phyloP scores from a whole-genome alignment of 768 basidiomycete species.

The Agrocybe praecox region DNA sequence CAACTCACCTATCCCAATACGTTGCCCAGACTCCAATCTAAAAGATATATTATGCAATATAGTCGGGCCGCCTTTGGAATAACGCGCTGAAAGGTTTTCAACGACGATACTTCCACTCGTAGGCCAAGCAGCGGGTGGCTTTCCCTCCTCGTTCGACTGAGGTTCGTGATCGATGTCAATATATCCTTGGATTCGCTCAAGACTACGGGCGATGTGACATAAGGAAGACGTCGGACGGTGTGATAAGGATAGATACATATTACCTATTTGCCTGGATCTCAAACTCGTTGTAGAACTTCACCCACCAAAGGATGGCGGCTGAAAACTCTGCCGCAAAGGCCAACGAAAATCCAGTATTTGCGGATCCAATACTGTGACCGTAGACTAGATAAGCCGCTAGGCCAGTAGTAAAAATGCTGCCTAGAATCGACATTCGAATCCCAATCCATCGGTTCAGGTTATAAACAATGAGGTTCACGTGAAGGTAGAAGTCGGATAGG shows the following conservation, averaged over 20 bases:
- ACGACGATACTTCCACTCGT: slow-evolving; percentile 55
- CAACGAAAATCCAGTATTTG: slow-evolving; percentile 56
- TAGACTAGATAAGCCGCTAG: slow-evolving; percentile 60
- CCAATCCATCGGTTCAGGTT: slow-evolving; percentile 52
- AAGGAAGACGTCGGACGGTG: too few relatives aligned
- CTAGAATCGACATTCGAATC: slow-evolving; percentile 61
- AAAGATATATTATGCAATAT: slow-evolving; percentile 60
- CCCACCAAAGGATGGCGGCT: slow-evolving; percentile 53
- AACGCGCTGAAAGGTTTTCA: slow-evolving; percentile 59
- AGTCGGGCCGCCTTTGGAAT: slow-evolving; percentile 51
- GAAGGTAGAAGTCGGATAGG: slow-evolving; percentile 56
- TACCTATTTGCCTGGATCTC: slow-evolving; percentile 50
- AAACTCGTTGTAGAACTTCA: slow-evolving; percentile 45
- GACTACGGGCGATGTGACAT: too few relatives aligned
- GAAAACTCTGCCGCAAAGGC: slow-evolving; percentile 65
- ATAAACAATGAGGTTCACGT: slow-evolving; percentile 48
- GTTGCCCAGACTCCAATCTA: slow-evolving; percentile 52
- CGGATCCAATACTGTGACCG: slow-evolving; percentile 33
- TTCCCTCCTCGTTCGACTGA: slow-evolving; percentile 36
- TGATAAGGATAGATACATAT: not conserved
- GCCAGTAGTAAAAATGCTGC: slow-evolving; percentile 53
- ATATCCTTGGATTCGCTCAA: slow-evolving; percentile 75
- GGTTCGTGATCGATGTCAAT: slow-evolving; percentile 62
- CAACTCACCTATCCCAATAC: slow-evolving; percentile 46
- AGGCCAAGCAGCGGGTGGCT: slow-evolving; percentile 72